These are phyloP conservation scores for Anacardium occidentale DNA, from an alignment of 345 rosid species.

Conservation along the genomic window DNA sequence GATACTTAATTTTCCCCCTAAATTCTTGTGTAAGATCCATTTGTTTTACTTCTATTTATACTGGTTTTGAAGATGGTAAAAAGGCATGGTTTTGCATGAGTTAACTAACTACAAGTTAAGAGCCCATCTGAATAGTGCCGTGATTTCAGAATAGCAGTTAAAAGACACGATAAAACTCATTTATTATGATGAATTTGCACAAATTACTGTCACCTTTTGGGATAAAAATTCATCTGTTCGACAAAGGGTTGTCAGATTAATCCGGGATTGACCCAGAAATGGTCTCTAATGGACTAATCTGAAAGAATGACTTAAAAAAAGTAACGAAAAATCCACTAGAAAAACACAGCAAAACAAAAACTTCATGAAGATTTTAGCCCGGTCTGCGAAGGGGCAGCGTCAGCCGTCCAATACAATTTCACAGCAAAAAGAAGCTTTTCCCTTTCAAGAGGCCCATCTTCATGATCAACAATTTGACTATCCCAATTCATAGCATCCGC, in stretches of 20 bases:
- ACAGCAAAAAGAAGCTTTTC: constrained; percentile 66
- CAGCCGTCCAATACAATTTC: constrained; percentile 50
- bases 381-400: constrained; percentile 23
- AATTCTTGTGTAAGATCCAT: background rate
- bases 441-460: constrained; percentile 56
- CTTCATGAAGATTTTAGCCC: constrained; percentile 16
- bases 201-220: too few relatives aligned
- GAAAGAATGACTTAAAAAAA: background rate
- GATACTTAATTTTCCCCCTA: too few relatives aligned
- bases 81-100: constrained; percentile 21
- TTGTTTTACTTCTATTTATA: constrained; percentile 22
- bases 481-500: constrained; percentile 52
- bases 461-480: constrained; percentile 53
- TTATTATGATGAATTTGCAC: too few relatives aligned
- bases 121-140: constrained; percentile 18
- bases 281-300: background rate
- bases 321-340: background rate
- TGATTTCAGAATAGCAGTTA: background rate
- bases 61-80: background rate
- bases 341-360: too few relatives aligned
- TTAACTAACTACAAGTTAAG: constrained; percentile 17
- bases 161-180: too few relatives aligned
- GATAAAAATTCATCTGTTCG: too few relatives aligned
- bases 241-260: background rate
- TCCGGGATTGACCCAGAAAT: background rate